Base-by-base conservation (phyloP, 192 early-diverging fungal genomes). In the Chytriomyces confervae region DNA sequence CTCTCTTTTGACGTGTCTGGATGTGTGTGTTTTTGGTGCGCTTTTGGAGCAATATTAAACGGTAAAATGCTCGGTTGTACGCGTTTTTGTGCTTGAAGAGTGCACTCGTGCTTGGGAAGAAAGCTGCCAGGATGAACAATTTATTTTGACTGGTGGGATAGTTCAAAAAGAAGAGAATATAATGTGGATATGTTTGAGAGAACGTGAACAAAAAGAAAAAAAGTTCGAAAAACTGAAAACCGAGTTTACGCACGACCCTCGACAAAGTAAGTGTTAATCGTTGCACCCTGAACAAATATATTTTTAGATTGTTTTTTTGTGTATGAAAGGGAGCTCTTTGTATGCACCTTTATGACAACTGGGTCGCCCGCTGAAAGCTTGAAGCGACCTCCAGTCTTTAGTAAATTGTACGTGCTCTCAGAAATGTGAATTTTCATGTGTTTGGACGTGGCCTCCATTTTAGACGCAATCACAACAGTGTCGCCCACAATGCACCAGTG, bases 401-500 rank as follows among this genome's bases (percentile, higher is more conserved):
- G 16, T 20, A 79, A 44, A 20, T 77, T 71, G 69, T 83, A 71
- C 20, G 83, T 86, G 29, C 61, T 69, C 67, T 85, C 83, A 48
- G 68, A 61, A 46, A 83, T 80, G 77, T 86, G 85, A 48, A 85
- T 79, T 48, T 73, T 77, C 76, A 82, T 82, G 36, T 84, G 75
- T 68, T 82, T 80, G 36, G 80, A 82, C 10, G 81, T 84, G 6
- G 72, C 65, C 63, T 86, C 85, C 85, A 85, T 86, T 45, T 81
- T 82, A 24, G 83, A 85, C 4, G 85, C 85, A 66, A 79, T 82
- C 24, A 68, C 83, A 46, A 82, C 83, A 43, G 85, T 86, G 51
- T 86, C 85, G 18, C 85, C 85, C 29, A 86, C 77, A 61, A 86
- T 60, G 63, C 83, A 84, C 71, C 78, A 86, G 66, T 82, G 81